Conservation (phyloP, 1,284 basidiomycete genomes). For the Flammula alnicola region DNA sequence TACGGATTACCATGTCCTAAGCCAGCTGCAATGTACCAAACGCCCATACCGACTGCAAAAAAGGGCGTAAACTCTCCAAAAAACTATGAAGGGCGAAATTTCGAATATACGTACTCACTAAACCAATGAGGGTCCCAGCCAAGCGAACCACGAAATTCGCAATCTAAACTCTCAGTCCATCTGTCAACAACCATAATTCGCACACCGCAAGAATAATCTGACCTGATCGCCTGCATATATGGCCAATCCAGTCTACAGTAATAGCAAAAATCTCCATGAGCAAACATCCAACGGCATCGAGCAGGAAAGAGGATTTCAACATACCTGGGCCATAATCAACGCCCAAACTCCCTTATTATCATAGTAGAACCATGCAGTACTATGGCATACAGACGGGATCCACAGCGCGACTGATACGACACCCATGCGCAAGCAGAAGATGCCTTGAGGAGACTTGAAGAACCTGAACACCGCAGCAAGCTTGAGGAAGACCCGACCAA, state of each 20-base stretch:
- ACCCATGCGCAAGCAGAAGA: conserved; percentile 43
- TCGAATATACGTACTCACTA: conserved; percentile 34
- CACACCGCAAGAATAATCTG: not conserved
- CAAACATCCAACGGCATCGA: not conserved
- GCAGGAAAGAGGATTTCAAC: not conserved
- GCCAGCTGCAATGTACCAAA: conserved; percentile 47
- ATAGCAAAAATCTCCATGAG: not conserved
- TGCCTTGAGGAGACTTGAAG: conserved; percentile 39
- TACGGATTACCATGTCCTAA: conserved; percentile 42
- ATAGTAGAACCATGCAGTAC: conserved; percentile 47
- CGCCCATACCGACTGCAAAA: conserved; percentile 39
- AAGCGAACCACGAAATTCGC: conserved; percentile 37
- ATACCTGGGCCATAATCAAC: conserved; percentile 46
- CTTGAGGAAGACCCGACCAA: conserved; percentile 33
- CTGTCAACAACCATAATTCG: not conserved
- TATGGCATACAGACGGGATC: conserved; percentile 42
- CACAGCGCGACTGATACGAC: conserved; percentile 46
- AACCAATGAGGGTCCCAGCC: conserved; percentile 36
- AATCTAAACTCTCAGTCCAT: conserved; percentile 28
- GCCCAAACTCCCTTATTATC: conserved; percentile 47
- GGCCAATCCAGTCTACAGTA: conserved; percentile 35
- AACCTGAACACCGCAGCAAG: conserved; percentile 34
- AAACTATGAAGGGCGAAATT: not conserved
- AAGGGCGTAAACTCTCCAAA: not conserved
- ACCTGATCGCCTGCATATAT: conserved; percentile 48